Evolutionary conservation across 805 yeast species (phyloP), one percentile per base, ranked within the genome.

Genomic region (Wickerhamomyces ciferrii): DNA sequence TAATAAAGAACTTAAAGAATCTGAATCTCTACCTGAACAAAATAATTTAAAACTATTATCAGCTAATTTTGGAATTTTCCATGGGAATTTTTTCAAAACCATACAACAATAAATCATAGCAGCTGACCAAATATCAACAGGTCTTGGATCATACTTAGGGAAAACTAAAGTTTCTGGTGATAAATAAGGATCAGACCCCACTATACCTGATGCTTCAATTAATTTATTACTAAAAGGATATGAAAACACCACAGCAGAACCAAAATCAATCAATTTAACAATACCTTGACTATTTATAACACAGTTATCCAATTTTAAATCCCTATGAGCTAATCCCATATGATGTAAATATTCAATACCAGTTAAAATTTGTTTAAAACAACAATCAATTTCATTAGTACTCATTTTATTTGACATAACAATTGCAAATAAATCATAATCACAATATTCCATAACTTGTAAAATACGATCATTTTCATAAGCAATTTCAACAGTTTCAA

Each of bases 381-480:
- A 91, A 66, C 97, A 91, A 63, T 83, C 82, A 34, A 88, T 77
- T 65, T 91, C 97, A 40, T 75, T 80, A 43, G 74, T 68, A 1
- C 83, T 66, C 97, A 91, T 91, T 58, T 87, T 85, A 55, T 89
- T 88, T 44, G 91, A 83, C 96, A 91, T 90, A 29, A 91, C 97
- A 48, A 91, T 87, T 11, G 97, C 97, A 66, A 91, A 91, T 53
- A 91, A 71, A 63, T 91, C 97, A 62, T 78, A 90, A 54, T 91
- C 96, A 64, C 96, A 90, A 65, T 88, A 91, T 61, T 91, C 97
- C 95, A 91, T 86, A 41, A 91, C 91, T 67, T 91, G 97, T 56
- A 85, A 80, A 48, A 89, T 84, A 47, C 92, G 74, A 51, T 87
- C 94, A 54, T 84, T 81, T 58, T 91, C 97, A 65, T 88, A 89